Evolutionary conservation across 495 filamentous ascomycete genomes (phyloP), one percentile per base, ranked within the genome.

Genomic region (Bryoglossum gracile): DNA sequence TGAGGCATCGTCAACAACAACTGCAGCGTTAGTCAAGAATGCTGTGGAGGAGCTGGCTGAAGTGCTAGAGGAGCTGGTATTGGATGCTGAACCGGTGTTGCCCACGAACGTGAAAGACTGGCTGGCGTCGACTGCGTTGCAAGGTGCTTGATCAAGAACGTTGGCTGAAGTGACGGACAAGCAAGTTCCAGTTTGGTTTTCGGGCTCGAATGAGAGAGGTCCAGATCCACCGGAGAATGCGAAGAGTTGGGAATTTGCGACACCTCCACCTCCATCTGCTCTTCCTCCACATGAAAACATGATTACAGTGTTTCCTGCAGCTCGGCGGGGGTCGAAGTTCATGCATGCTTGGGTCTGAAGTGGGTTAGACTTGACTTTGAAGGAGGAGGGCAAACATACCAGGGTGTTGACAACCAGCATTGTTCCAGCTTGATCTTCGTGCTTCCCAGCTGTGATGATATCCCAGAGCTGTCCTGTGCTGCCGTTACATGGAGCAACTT

Each of bases 231-330:
- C 68, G 43, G 65, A 56, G 46, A 76, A 75, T 34, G 61, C 45
- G 47, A 74, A 78, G 2, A 69, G 48, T 52, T 78, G 73, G 2
- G 72, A 76, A 38, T 69, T 58, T 19, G 75, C 74, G 2, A 74
- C 70, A 16, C 56, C 55, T 17, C 74, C 74, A 14, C 69, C 62
- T 37, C 75, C 75, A 45, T 74, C 75, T 11, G 73, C 75, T n/a
- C 74, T 62, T 1, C 75, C 75, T 33, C 74, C 75, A 44, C 75
- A 79, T 13, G 72, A 73, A 48, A 77, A 79, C 42, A 78, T 55
- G 8, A 60, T 70, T 19, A 76, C 73, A 0, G 65, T 71, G 35
- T 78, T 69, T 3, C 68, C 70, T 0, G 61, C 57, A 13, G 59
- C 54, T 18, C 73, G 59, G 11, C 73, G 61, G 26, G 62, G 61